Conservation (phyloP, 2,329 filamentous ascomycete species). For the Coniochaeta ligniaria region DNA sequence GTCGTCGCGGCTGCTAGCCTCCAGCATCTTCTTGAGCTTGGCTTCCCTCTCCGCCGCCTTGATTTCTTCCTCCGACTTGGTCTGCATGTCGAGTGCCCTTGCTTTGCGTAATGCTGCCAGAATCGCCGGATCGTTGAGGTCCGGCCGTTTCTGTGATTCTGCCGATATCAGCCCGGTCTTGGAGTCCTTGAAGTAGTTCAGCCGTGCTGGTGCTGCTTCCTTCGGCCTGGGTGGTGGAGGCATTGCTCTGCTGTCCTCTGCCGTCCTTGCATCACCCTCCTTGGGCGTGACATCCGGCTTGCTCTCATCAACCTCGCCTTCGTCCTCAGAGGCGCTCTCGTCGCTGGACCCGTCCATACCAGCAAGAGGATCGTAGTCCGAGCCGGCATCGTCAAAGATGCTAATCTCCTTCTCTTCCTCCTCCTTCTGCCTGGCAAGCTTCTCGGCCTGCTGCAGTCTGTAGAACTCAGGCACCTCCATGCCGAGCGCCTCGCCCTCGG, state of each 20-base stretch:
- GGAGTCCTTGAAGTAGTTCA: slow-evolving; percentile 57
- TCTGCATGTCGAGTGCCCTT: slow-evolving; percentile 50
- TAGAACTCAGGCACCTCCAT: slow-evolving; percentile 60
- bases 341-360: slow-evolving; percentile 44
- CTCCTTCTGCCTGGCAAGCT: slow-evolving; percentile 33
- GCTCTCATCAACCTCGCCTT: slow-evolving; percentile 14
- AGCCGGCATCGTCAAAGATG: slow-evolving; percentile 60
- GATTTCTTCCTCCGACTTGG: slow-evolving; percentile 29
- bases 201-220: slow-evolving; percentile 23
- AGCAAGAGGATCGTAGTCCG: slow-evolving; percentile 62
- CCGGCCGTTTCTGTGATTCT: slow-evolving; percentile 41
- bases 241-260: slow-evolving; percentile 26
- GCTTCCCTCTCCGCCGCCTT: slow-evolving; percentile 50
- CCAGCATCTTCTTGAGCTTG: slow-evolving; percentile 67
- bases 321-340: slow-evolving; percentile 29
- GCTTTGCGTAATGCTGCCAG: slow-evolving; percentile 83
- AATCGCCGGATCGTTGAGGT: slow-evolving; percentile 68
- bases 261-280: slow-evolving; percentile 10
- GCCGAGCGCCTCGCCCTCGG: slow-evolving; percentile 49
- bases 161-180: slow-evolving; percentile 47
- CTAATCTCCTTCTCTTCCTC: slow-evolving; percentile 50
- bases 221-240: slow-evolving; percentile 35
- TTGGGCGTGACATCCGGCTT: slow-evolving; percentile 7
- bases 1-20: slow-evolving; percentile 69
- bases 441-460: slow-evolving; percentile 28